Conservation (phyloP, 495 filamentous ascomycete species). For the Aspergillus campestris region DNA sequence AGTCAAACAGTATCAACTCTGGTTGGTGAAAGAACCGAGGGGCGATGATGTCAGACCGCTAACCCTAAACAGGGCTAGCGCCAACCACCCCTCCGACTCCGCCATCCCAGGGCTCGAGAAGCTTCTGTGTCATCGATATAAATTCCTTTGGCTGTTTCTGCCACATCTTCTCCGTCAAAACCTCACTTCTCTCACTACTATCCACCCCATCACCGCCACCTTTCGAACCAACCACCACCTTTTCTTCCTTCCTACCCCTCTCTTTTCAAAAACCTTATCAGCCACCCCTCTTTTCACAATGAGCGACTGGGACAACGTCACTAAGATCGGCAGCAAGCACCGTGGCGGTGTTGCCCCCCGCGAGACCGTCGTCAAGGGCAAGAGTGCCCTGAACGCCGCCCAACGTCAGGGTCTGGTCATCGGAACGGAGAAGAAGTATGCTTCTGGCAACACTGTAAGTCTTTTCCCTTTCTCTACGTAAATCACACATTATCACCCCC, state of each 20-base stretch:
- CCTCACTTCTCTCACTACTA: constrained; percentile 23
- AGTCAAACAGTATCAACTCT: not conserved
- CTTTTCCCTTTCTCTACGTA: not conserved
- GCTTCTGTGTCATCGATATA: constrained; percentile 38
- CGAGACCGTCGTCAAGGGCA: constrained; percentile 82
- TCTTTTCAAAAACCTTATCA: not conserved
- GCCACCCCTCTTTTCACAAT: constrained; percentile 18
- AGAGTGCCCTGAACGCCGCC: constrained; percentile 83
- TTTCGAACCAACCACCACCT: constrained; percentile 7
- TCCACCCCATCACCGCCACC: constrained; percentile 3
- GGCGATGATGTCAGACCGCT: constrained; percentile 13
- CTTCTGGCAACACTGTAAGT: constrained; percentile 69
- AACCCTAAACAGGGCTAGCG: constrained; percentile 21
- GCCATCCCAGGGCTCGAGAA: constrained; percentile 30
- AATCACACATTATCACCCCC: not conserved
- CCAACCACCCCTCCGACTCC: constrained; percentile 19
- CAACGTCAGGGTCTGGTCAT: constrained; percentile 68
- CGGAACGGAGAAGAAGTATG: constrained; percentile 89
- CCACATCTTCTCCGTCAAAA: constrained; percentile 16
- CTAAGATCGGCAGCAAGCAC: constrained; percentile 86
- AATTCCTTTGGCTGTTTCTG: constrained; percentile 20
- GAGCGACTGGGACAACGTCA: constrained; percentile 77
- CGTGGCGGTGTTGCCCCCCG: constrained; percentile 52
- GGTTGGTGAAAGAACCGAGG: too few relatives aligned
- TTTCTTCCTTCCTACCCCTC: not conserved